A percentile compares a stretch with the other conserved stretches of the same genome.
Conservation (phyloP, 176 grass and related monocot species). For the maize (Zea mays) region DNA sequence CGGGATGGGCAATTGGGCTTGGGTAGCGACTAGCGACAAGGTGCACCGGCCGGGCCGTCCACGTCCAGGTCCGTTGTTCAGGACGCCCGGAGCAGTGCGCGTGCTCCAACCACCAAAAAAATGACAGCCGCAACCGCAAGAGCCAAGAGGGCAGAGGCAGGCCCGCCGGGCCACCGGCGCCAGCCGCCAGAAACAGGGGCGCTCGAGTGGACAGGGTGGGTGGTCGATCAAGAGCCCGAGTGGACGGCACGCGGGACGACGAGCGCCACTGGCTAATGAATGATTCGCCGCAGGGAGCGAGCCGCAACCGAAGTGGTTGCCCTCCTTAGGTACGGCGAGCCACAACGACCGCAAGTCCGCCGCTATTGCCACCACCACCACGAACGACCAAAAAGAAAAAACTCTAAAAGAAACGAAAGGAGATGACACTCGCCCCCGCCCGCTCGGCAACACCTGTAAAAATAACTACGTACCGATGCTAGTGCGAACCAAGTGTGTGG, state of each 20-base stretch:
- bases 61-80: background rate
- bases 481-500: background rate
- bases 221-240: background rate
- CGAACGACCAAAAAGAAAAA: background rate
- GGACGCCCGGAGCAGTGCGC: constrained; percentile 12
- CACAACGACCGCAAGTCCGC: background rate
- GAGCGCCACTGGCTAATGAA: background rate
- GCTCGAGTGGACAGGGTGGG: background rate
- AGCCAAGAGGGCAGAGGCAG: background rate
- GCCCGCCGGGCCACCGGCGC: background rate
- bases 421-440: background rate
- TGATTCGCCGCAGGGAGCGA: background rate
- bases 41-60: background rate
- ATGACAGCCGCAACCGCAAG: background rate
- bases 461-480: background rate
- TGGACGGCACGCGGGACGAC: background rate
- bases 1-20: background rate
- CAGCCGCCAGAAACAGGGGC: background rate
- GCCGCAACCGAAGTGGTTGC: background rate
- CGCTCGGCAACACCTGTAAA: constrained; percentile 14
- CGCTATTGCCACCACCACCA: background rate
- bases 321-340: background rate
- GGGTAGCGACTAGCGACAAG: too few species aligned
- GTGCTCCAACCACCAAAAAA: constrained; percentile 20
- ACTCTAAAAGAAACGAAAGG: background rate